A percentile compares a stretch with the other conserved stretches of the same genome.
Conservation (phyloP, 495 filamentous ascomycete species). For the Podospora pseudoanserina region DNA sequence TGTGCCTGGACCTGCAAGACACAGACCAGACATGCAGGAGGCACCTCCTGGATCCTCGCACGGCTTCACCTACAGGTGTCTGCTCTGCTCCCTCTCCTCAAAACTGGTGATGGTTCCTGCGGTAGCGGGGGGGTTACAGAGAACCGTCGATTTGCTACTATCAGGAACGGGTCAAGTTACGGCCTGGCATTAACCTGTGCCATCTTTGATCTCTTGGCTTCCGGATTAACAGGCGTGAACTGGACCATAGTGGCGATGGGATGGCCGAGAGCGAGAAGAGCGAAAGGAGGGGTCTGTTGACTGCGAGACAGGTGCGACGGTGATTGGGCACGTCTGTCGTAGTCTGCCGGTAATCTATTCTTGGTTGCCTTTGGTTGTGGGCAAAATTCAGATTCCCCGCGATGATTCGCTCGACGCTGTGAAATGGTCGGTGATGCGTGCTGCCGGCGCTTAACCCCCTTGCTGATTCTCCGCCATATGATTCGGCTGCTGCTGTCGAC, state of each 20-base stretch:
- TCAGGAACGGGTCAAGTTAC: neutral
- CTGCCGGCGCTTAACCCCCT: constrained; percentile 38
- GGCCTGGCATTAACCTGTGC: neutral
- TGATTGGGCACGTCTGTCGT: constrained; percentile 24
- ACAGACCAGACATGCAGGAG: constrained; percentile 11
- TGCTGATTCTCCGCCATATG: constrained; percentile 21
- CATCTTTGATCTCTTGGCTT: constrained; percentile 3
- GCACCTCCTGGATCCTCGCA: constrained; percentile 13
- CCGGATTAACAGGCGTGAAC: neutral
- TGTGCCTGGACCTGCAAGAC: constrained; percentile 18
- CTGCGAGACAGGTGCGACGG: neutral
- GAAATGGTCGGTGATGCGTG: constrained; percentile 27
- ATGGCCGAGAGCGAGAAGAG: constrained; percentile 3
- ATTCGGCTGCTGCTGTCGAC: constrained; percentile 30
- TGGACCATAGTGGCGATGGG: constrained; percentile 8
- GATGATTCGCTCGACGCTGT: constrained; percentile 26
- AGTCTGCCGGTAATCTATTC: constrained; percentile 37
- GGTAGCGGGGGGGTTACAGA: constrained; percentile 8
- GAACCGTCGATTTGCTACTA: constrained; percentile 2
- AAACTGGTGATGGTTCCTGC: constrained; percentile 9
- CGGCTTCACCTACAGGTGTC: neutral
- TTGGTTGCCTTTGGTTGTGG: constrained; percentile 26
- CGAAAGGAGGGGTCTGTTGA: constrained; percentile 12
- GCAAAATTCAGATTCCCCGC: constrained; percentile 15
- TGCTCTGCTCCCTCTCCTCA: neutral